Evolutionary conservation across 495 filamentous ascomycete genomes (phyloP).

Genomic region (Daldinia caldariorum): DNA sequence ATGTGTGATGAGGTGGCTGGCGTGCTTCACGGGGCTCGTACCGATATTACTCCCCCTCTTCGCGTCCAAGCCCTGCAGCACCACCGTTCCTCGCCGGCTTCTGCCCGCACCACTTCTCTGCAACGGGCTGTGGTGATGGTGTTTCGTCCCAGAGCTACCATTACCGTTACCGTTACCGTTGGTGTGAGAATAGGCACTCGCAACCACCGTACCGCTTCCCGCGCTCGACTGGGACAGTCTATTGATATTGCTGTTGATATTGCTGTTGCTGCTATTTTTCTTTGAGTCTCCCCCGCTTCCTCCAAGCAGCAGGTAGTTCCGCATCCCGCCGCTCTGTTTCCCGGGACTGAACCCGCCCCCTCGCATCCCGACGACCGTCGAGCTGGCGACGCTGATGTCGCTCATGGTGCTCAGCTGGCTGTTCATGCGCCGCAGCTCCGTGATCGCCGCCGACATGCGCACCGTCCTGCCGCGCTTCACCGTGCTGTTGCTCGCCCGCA

Average conservation of each 20-base stretch:
- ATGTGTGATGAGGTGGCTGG: conserved; percentile 23
- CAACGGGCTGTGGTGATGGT: neutral
- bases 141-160: too few relatives aligned
- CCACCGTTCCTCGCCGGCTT: conserved; percentile 29
- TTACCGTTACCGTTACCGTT: neutral
- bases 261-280: neutral
- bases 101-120: conserved; percentile 13
- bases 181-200: neutral
- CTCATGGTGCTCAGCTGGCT: conserved; percentile 47
- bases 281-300: neutral
- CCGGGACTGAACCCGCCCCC: conserved; percentile 47
- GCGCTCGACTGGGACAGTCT: neutral
- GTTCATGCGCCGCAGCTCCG: conserved; percentile 52
- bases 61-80: conserved; percentile 29
- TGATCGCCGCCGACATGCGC: conserved; percentile 41
- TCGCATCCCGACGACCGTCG: conserved; percentile 46
- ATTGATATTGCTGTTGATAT: too few relatives aligned
- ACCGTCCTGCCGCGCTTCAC: conserved; percentile 28
- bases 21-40: conserved; percentile 12
- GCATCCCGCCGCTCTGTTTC: conserved; percentile 31
- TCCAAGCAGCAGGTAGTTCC: conserved; percentile 47
- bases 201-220: neutral
- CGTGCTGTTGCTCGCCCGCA: conserved; percentile 15
- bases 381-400: conserved; percentile 42
- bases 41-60: conserved; percentile 14